These are phyloP conservation scores for Talaromyces marneffei DNA, from an alignment of 2,329 filamentous ascomycete genomes.

Conservation along the genomic window DNA sequence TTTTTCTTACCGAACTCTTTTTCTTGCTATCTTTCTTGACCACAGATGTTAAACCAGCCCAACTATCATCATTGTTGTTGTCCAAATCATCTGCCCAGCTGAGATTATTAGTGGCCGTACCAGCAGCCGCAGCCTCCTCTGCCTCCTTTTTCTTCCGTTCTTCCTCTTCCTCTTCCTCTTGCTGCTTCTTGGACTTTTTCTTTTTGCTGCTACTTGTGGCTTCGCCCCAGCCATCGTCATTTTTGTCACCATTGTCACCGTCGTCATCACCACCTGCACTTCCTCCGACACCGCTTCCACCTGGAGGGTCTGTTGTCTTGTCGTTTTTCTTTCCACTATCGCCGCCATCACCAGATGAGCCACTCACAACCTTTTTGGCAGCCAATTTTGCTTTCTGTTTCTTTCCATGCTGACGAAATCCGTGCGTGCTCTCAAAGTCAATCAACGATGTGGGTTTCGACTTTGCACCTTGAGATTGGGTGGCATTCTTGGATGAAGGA, in stretches of 20 bases:
- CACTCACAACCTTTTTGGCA: slow-evolving; percentile 15
- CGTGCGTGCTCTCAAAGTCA: slow-evolving; percentile 15
- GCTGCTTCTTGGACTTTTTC: slow-evolving; percentile 26
- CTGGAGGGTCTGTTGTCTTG: slow-evolving; percentile 29
- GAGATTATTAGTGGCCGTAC: slow-evolving; percentile 26
- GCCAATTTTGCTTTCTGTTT: slow-evolving; percentile 25
- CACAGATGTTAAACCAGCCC: slow-evolving; percentile 44
- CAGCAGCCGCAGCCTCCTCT: slow-evolving; percentile 31
- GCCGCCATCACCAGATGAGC: slow-evolving; percentile 22
- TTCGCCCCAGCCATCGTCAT: slow-evolving; percentile 37
- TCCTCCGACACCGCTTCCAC: slow-evolving; percentile 25
- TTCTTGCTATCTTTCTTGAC: slow-evolving; percentile 55
- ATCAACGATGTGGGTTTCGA: slow-evolving; percentile 13
- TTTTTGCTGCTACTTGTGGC: slow-evolving; percentile 31
- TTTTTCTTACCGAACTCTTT: slow-evolving; percentile 47
- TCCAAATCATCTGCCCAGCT: slow-evolving; percentile 42
- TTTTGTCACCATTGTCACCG: slow-evolving; percentile 36
- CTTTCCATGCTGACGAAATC: slow-evolving; percentile 29
- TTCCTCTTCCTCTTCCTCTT: slow-evolving; percentile 27
- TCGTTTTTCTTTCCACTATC: slow-evolving; percentile 24
- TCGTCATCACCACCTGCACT: slow-evolving; percentile 27
- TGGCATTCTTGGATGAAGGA: slow-evolving; percentile 10
- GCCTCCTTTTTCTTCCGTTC: slow-evolving; percentile 21
- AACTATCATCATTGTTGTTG: slow-evolving; percentile 46
- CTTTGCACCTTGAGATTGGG: slow-evolving; percentile 14